These are phyloP conservation scores for Debaryomyces subglobosus DNA, from an alignment of 1,139 yeast species.

Conservation along the genomic window DNA sequence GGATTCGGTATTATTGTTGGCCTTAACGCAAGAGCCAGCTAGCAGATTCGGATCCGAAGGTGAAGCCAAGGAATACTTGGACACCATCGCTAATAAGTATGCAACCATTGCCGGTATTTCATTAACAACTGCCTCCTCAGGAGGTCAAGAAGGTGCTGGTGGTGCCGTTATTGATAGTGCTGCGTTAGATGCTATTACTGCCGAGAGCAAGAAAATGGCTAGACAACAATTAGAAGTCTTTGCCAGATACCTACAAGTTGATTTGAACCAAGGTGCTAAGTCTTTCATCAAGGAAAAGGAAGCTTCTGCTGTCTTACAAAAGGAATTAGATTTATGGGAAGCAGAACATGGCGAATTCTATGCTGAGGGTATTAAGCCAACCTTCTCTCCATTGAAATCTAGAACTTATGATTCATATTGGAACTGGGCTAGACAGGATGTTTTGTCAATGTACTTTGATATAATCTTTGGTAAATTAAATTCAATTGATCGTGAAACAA, in stretches of 20 bases:
- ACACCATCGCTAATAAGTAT: constrained; percentile 78
- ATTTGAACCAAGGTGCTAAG: constrained; percentile 88
- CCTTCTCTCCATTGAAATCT: constrained; percentile 89
- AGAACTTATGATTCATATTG: constrained; percentile 96
- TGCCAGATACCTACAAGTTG: constrained; percentile 93
- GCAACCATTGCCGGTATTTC: constrained; percentile 83
- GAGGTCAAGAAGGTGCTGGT: constrained; percentile 62
- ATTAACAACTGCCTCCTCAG: constrained; percentile 66
- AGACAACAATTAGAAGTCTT: constrained; percentile 94
- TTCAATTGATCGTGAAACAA: constrained; percentile 93
- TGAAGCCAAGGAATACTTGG: constrained; percentile 90
- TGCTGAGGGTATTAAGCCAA: constrained; percentile 88
- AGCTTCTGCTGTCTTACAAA: constrained; percentile 79
- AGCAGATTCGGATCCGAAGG: constrained; percentile 81
- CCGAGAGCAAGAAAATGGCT: constrained; percentile 87
- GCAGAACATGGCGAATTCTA: constrained; percentile 95
- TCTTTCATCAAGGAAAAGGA: constrained; percentile 84
- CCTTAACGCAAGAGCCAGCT: constrained; percentile 89
- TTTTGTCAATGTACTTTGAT: constrained; percentile 90
- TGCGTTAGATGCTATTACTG: constrained; percentile 90
- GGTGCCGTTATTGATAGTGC: constrained; percentile 95
- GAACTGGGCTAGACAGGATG: constrained; percentile 99
- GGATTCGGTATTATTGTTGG: constrained; percentile 81
- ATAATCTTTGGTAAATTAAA: constrained; percentile 91
- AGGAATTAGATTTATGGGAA: constrained; percentile 90